Conservation (phyloP, 768 basidiomycete species). For the Lentinula raphanica region DNA sequence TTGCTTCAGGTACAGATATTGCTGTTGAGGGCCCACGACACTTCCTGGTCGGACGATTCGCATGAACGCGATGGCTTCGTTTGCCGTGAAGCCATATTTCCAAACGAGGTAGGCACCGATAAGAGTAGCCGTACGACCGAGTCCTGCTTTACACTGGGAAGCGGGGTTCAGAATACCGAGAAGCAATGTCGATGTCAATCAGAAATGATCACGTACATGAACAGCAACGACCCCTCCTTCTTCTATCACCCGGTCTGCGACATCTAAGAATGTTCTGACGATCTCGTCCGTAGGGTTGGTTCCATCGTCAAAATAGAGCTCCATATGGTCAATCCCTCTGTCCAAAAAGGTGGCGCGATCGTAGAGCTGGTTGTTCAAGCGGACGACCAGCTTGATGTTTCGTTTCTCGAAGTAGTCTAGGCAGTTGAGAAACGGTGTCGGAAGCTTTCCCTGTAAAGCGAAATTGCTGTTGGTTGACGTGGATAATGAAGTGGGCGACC, state of each 20-base stretch:
- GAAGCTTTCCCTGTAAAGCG: slow-evolving; percentile 72
- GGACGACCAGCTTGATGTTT: slow-evolving; percentile 85
- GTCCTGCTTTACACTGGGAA: slow-evolving; percentile 86
- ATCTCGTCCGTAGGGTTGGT: slow-evolving; percentile 97
- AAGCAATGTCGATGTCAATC: neutral
- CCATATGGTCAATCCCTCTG: slow-evolving; percentile 82
- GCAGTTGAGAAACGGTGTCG: slow-evolving; percentile 82
- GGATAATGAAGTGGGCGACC: slow-evolving; percentile 13
- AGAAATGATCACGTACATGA: slow-evolving; percentile 52
- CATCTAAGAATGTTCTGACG: slow-evolving; percentile 83
- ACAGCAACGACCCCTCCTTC: slow-evolving; percentile 80
- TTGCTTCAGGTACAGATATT: slow-evolving; percentile 94
- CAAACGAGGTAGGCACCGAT: slow-evolving; percentile 98
- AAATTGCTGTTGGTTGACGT: slow-evolving; percentile 33
- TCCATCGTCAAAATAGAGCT: slow-evolving; percentile 96
- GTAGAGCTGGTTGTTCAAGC: slow-evolving; percentile 90
- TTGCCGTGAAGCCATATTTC: slow-evolving; percentile 96
- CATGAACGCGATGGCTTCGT: slow-evolving; percentile 97
- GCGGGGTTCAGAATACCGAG: slow-evolving; percentile 13
- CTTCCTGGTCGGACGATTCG: slow-evolving; percentile 93
- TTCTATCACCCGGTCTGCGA: slow-evolving; percentile 75
- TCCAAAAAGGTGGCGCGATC: slow-evolving; percentile 77
- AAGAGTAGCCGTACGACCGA: slow-evolving; percentile 93
- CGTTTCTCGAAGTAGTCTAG: slow-evolving; percentile 88
- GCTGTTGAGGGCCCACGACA: slow-evolving; percentile 89